phyloP scores from a whole-genome alignment of 1,139 yeast species.

The Geotrichum armillariae region DNA sequence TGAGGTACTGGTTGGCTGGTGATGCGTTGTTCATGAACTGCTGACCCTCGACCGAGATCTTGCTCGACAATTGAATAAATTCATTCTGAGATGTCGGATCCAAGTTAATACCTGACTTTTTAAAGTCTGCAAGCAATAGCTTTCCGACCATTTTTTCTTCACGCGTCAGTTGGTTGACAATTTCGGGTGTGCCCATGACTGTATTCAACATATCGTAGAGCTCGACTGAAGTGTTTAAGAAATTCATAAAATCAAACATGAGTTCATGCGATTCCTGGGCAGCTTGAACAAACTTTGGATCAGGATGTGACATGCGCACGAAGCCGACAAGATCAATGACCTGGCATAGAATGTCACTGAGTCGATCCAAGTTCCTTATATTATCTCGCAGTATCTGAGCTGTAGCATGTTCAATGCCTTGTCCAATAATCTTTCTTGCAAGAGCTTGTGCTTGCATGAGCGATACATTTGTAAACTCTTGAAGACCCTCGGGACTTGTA shows the following conservation, averaged over 20 bases:
- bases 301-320: constrained; percentile 85
- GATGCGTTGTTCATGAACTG: constrained; percentile 60
- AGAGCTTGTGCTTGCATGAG: constrained; percentile 61
- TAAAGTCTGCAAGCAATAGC: constrained; percentile 79
- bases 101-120: constrained; percentile 87
- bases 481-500: constrained; percentile 67
- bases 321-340: constrained; percentile 95
- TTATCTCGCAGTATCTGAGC: constrained; percentile 42
- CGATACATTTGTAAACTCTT: constrained; percentile 65
- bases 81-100: constrained; percentile 59
- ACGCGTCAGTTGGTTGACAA: constrained; percentile 46
- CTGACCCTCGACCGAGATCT: constrained; percentile 81
- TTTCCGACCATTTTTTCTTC: constrained; percentile 87
- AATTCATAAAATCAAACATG: constrained; percentile 93
- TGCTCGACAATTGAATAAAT: constrained; percentile 78
- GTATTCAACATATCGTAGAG: constrained; percentile 59
- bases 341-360: constrained; percentile 86
- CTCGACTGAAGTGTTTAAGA: constrained; percentile 79
- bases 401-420: constrained; percentile 38
- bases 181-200: constrained; percentile 50
- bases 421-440: constrained; percentile 52
- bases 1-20: constrained; percentile 38
- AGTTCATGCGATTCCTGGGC: constrained; percentile 89
- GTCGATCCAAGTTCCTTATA: constrained; percentile 70
- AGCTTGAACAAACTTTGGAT: constrained; percentile 62